Conservation (phyloP, 345 rosid species). For the Aurinia saxatilis region DNA sequence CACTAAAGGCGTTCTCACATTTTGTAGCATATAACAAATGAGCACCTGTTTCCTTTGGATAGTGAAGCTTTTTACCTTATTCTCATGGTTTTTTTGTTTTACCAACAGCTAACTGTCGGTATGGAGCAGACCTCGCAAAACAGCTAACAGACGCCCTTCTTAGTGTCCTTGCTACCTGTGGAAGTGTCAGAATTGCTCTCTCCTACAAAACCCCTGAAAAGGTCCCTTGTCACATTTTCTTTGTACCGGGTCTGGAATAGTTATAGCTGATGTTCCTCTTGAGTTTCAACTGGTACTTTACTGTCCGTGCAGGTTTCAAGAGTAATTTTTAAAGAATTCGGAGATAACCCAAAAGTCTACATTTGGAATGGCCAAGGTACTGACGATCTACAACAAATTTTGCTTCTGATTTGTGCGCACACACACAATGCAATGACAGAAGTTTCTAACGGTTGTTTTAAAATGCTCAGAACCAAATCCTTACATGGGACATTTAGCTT, state of each 20-base stretch:
- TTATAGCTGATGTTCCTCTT: not conserved
- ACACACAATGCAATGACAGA: not conserved
- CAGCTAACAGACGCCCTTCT: conserved; percentile 55
- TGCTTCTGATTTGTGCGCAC: not conserved
- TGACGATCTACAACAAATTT: not conserved
- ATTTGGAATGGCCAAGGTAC: conserved; percentile 94
- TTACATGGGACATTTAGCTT: conserved; percentile 88
- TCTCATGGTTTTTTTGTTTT: not conserved
- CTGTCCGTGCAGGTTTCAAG: conserved; percentile 48
- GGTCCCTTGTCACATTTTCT: conserved; percentile 35
- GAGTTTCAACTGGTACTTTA: not conserved
- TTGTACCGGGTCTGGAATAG: not conserved
- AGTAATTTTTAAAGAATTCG: conserved; percentile 58
- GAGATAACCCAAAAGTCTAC: conserved; percentile 69
- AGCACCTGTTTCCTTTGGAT: not conserved
- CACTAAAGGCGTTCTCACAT: not conserved
- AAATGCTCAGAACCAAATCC: conserved; percentile 71
- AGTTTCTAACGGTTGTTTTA: conserved; percentile 14
- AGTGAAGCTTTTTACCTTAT: not conserved
- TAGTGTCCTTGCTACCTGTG: conserved; percentile 61
- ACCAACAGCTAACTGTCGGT: conserved; percentile 61
- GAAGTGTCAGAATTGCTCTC: conserved; percentile 79
- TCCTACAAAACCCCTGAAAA: conserved; percentile 76
- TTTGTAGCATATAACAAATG: not conserved
- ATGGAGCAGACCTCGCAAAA: conserved; percentile 81